Conservation (phyloP, 1,284 basidiomycete genomes). For the Austroboletus olivaceoglutinosus region DNA sequence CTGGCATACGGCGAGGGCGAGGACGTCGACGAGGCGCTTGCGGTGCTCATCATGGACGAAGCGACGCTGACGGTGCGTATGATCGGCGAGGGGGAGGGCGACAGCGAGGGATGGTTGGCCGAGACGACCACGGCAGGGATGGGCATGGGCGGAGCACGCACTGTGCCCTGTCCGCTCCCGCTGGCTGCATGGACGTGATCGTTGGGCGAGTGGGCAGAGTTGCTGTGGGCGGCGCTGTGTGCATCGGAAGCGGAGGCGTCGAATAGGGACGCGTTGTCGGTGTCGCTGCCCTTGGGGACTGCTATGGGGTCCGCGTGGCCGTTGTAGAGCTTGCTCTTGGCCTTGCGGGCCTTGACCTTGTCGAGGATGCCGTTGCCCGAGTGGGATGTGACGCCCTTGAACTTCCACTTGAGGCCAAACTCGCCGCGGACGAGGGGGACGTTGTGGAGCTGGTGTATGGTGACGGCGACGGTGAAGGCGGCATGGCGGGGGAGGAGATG, state of each 20-base stretch:
- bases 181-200: constrained; percentile 8
- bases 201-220: constrained; percentile 22
- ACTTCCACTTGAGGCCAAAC: constrained; percentile 74
- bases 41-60: constrained; percentile 17
- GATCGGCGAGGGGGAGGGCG: constrained; percentile 5
- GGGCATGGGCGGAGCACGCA: neutral
- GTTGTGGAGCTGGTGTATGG: constrained; percentile 70
- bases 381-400: constrained; percentile 58
- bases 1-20: neutral
- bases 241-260: constrained; percentile 30
- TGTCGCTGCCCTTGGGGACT: constrained; percentile 7
- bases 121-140: constrained; percentile 40
- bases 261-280: too few relatives aligned
- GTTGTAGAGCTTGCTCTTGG: constrained; percentile 34
- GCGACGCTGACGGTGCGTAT: constrained; percentile 23
- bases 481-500: constrained; percentile 40
- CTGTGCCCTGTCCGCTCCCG: neutral
- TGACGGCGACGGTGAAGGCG: constrained; percentile 63
- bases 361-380: constrained; percentile 40
- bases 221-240: constrained; percentile 29
- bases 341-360: constrained; percentile 36
- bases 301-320: constrained; percentile 13
- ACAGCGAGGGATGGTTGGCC: constrained; percentile 11
- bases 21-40: constrained; percentile 18
- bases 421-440: constrained; percentile 75